Evolutionary conservation across 345 rosid genomes (phyloP).

Genomic region (Carallia brachiata): DNA sequence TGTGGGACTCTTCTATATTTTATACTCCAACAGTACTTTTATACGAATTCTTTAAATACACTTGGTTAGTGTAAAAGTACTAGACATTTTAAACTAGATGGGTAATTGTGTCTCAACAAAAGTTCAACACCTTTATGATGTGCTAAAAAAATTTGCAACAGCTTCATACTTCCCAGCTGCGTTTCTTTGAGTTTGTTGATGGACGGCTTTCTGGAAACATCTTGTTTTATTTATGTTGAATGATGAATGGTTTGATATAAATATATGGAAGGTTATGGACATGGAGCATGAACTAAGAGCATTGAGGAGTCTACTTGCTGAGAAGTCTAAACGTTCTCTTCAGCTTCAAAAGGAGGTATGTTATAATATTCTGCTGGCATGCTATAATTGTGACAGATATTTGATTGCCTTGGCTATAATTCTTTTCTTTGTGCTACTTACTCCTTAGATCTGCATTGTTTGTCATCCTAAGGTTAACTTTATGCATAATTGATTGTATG

Average conservation of each 20-base stretch:
- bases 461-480: too few species aligned
- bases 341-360: constrained; percentile 72
- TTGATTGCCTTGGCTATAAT: too few species aligned
- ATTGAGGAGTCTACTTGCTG: constrained; percentile 72
- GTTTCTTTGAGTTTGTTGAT: neutral
- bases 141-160: too few species aligned
- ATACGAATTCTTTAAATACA: neutral
- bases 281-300: constrained; percentile 89
- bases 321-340: constrained; percentile 69
- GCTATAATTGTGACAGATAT: neutral
- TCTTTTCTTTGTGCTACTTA: too few species aligned
- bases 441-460: too few species aligned
- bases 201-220: neutral
- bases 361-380: neutral
- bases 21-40: too few species aligned
- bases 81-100: neutral
- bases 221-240: neutral
- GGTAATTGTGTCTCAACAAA: neutral
- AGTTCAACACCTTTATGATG: neutral
- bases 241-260: constrained; percentile 9
- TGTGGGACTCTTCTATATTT: too few species aligned
- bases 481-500: too few species aligned
- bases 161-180: neutral
- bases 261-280: constrained; percentile 72
- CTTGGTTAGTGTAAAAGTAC: neutral